Base-by-base conservation (phyloP, 1,284 basidiomycete genomes). In the Lentinula novae-zelandiae region DNA sequence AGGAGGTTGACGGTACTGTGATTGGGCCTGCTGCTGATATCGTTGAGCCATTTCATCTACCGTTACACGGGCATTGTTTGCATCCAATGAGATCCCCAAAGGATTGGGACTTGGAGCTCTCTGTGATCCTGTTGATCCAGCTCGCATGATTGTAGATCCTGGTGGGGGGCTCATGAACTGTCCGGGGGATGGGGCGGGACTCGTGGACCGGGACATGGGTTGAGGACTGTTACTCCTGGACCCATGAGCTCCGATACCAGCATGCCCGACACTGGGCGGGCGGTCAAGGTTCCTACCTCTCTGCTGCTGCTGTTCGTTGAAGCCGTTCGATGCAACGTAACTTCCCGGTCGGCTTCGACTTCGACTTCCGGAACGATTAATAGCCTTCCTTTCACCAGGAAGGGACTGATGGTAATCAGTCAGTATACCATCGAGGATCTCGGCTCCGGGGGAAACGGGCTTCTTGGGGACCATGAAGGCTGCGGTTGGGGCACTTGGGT, bases 321-420 rank as follows among this genome's bases (percentile, higher is more conserved):
- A 49, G 38, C 60, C 57, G 7, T 52, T 38, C 0, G 58, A 34
- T 20, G 75, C 77, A 13, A 77, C 73, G 63, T 75, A 74, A 69
- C 82, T 79, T 65, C 78, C 77, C 57, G 79, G 76, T 27, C 77
- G 72, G 64, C 82, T 85, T 51, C 78, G 72, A 64, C 82, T 85
- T 51, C 78, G 69, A 31, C 57, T 58, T 10, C 50, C 50, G n/a
- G 53, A 56, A 56, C 60, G 60, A 56, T 54, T 61, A 17, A 77
- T 69, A 13, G 72, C 71, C 67, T 83, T 84, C 22, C 87, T 80
- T 73, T 98, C 95, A 2, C 93, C 93, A 1, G 95, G 95, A 72
- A 98, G 84, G 0, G 89, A 86, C 68, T 95, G 93, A 15, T 88
- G 84, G 68, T 97, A 97, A 64, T 87, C 82, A 4, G 78, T 79